Base-by-base conservation (phyloP, 2,329 filamentous ascomycete genomes). In the Cladophialophora immunda region DNA sequence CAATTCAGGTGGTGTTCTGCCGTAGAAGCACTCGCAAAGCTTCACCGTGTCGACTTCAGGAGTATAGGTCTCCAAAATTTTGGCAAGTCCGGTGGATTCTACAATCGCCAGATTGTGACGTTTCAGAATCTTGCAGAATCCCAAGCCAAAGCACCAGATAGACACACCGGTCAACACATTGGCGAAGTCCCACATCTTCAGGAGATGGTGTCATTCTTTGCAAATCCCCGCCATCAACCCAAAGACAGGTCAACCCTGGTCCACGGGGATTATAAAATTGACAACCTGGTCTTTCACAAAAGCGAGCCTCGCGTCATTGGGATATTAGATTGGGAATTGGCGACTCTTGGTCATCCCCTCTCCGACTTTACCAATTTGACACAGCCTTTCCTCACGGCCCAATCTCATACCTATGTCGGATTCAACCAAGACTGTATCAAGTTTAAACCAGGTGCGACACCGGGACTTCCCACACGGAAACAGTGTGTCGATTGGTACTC, bases 291-390 rank as follows among this genome's bases (percentile, higher is more conserved):
- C 53, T 98, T 96, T 78, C 92, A 97, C 82, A 91, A 91, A 80
- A 94, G 91, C 0, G 90, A 94, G 78, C 88, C 94, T 5, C 84
- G 89, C 61, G 93, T 98, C 8, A 93, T 98, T 79, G 94, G 94
- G 3, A 93, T 98, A 62, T 81, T 98, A 4, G 94, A 98, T 81
- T 98, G 94, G 94, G 95, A 98, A 82, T 97, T 98, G 92, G 93
- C 93, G 41, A 98, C 94, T 0, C 89, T 97, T 63, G 94, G 95
- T 22, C 94, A 98, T 78, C 94, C 94, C 1, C 86, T 97, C 22
- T 94, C 92, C 6, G 94, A 98, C 77, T 83, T 98, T 52, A 89
- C 89, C 78, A 98, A 98, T 79, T 83, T 97, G 73, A 81, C 77
- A 62, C 77, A 78, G 60, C 76, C 80, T 5, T 79, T 25, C 25